Conservation (phyloP, 768 basidiomycete genomes). For the Mrakia hoshinonis region DNA sequence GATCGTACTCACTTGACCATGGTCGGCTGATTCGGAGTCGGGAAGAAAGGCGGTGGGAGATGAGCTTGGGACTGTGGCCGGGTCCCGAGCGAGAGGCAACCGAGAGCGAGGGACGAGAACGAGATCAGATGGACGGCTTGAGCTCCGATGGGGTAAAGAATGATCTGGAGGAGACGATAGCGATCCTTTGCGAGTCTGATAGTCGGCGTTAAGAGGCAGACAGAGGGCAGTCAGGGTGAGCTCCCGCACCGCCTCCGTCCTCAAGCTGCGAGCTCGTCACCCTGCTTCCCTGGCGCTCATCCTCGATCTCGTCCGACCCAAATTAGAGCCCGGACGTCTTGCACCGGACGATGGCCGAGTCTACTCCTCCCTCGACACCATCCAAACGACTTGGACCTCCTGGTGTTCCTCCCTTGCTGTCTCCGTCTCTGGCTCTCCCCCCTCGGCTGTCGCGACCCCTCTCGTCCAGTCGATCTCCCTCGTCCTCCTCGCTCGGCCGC, state of each 20-base stretch:
- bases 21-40: neutral
- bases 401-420: neutral
- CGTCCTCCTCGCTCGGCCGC: neutral
- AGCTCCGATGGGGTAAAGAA: neutral
- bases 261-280: too few relatives aligned
- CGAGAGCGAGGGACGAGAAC: neutral
- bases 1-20: neutral
- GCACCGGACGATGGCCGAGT: neutral
- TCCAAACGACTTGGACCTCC: neutral
- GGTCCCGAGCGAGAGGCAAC: too few relatives aligned
- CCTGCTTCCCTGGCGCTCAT: neutral
- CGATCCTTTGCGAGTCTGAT: too few relatives aligned
- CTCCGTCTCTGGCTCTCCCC: neutral
- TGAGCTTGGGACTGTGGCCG: neutral
- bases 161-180: neutral
- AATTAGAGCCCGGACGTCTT: neutral
- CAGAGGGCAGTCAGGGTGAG: too few relatives aligned
- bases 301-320: neutral
- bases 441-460: constrained; percentile 11
- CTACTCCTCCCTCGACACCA: neutral
- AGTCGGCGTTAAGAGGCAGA: too few relatives aligned
- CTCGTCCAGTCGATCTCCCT: neutral
- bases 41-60: neutral
- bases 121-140: neutral
- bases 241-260: too few relatives aligned